phyloP scores from a whole-genome alignment of 2,329 filamentous ascomycete species.

The Golovinomyces cichoracearum region DNA sequence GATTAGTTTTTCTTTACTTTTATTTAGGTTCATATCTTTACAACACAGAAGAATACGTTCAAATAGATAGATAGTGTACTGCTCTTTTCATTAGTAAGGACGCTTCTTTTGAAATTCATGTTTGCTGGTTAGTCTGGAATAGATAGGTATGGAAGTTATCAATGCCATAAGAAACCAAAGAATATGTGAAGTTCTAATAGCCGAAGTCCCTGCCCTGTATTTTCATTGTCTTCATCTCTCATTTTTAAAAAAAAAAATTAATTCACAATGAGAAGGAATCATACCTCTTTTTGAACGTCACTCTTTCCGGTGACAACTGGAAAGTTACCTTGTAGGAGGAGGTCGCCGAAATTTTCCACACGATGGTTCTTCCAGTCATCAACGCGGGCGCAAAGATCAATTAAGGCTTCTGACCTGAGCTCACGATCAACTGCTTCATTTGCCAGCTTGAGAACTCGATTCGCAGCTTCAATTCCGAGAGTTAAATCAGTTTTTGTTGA shows the following conservation, averaged over 20 bases:
- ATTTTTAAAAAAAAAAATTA: neutral
- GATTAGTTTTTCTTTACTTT: conserved; percentile 50
- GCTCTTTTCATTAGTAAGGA: conserved; percentile 3
- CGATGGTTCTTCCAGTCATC: conserved; percentile 94
- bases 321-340: conserved; percentile 72
- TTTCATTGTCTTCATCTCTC: neutral
- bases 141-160: too few relatives aligned
- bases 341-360: conserved; percentile 70
- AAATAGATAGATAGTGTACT: conserved; percentile 97
- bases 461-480: conserved; percentile 55
- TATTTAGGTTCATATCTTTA: conserved; percentile 75
- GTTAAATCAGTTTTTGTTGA: conserved; percentile 45
- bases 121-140: too few relatives aligned
- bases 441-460: conserved; percentile 55
- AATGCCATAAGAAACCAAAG: too few relatives aligned
- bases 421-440: conserved; percentile 82
- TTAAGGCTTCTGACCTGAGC: conserved; percentile 55
- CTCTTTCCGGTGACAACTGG: conserved; percentile 73
- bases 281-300: conserved; percentile 59
- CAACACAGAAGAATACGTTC: conserved; percentile 87
- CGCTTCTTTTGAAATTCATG: neutral
- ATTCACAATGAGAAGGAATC: conserved; percentile 3
- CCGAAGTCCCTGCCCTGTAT: too few relatives aligned
- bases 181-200: too few relatives aligned
- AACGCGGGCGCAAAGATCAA: conserved; percentile 56